Conservation (phyloP, 2,329 filamentous ascomycete species). For the Lachnellula suecica region DNA sequence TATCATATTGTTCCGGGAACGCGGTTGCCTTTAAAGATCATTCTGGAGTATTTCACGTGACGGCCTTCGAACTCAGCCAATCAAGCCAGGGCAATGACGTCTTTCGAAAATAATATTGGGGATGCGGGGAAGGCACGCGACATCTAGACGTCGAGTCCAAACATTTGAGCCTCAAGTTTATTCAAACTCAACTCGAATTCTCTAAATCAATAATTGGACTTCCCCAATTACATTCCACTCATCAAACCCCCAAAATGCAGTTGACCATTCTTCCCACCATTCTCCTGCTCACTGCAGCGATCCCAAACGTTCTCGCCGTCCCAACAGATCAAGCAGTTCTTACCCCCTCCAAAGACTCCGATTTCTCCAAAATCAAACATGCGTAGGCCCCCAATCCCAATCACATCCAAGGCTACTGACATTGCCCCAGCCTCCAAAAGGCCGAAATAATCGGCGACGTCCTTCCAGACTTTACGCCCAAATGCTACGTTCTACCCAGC, state of each 20-base stretch:
- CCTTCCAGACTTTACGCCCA: slow-evolving; percentile 54
- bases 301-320: not conserved
- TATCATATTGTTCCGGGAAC: no score
- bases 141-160: not conserved
- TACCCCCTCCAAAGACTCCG: not conserved
- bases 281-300: not conserved
- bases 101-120: not conserved
- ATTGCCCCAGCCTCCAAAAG: slow-evolving; percentile 14
- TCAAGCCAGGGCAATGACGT: not conserved
- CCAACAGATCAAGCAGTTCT: not conserved
- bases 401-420: slow-evolving; percentile 14
- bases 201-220: no score
- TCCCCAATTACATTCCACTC: not conserved
- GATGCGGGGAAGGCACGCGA: not conserved
- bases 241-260: not conserved
- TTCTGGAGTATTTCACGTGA: not conserved
- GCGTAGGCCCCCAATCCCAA: slow-evolving; percentile 17
- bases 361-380: not conserved
- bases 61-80: not conserved
- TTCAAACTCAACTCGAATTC: not conserved
- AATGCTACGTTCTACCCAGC: slow-evolving; percentile 45
- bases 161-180: not conserved
- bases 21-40: not conserved
- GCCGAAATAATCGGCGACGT: slow-evolving; percentile 54
- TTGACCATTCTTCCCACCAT: not conserved